Conservation (phyloP, 345 rosid species). For the Camelina laxa region DNA sequence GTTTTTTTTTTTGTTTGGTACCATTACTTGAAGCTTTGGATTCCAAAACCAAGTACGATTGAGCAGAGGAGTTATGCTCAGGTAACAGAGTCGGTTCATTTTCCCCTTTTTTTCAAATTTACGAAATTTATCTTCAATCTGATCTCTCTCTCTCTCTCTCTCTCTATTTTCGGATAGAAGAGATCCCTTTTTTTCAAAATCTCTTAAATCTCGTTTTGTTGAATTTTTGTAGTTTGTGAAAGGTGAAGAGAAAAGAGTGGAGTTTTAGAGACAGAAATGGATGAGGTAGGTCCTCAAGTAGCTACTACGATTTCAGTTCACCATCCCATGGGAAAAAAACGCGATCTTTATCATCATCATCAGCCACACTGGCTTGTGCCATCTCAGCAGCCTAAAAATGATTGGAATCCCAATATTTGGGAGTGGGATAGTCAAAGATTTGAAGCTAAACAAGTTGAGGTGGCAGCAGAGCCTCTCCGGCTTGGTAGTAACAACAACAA, state of each 20-base stretch:
- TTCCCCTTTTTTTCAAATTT: not conserved
- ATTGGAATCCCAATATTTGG: constrained; percentile 78
- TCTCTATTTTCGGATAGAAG: constrained; percentile 25
- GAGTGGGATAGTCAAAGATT: constrained; percentile 76
- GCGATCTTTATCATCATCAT: constrained; percentile 51
- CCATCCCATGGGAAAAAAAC: constrained; percentile 58
- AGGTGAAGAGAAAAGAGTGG: not conserved
- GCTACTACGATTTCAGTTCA: constrained; percentile 62
- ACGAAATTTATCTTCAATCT: not conserved
- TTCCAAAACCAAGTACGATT: not conserved
- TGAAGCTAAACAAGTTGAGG: constrained; percentile 53
- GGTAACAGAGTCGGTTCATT: constrained; percentile 9
- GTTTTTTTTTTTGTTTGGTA: not conserved
- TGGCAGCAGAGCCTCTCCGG: constrained; percentile 46
- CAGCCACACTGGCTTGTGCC: constrained; percentile 27
- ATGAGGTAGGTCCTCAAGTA: constrained; percentile 70
- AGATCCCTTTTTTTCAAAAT: not conserved
- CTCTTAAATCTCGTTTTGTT: not conserved
- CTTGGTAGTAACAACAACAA: constrained; percentile 36
- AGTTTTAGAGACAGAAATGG: constrained; percentile 50
- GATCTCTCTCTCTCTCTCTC: constrained; percentile 26
- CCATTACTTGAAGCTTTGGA: constrained; percentile 13
- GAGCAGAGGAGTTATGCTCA: constrained; percentile 3
- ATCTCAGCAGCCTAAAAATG: constrained; percentile 35
- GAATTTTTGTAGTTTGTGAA: constrained; percentile 29